Base-by-base conservation (phyloP, 495 filamentous ascomycete genomes). In the Aspergillus diversus region DNA sequence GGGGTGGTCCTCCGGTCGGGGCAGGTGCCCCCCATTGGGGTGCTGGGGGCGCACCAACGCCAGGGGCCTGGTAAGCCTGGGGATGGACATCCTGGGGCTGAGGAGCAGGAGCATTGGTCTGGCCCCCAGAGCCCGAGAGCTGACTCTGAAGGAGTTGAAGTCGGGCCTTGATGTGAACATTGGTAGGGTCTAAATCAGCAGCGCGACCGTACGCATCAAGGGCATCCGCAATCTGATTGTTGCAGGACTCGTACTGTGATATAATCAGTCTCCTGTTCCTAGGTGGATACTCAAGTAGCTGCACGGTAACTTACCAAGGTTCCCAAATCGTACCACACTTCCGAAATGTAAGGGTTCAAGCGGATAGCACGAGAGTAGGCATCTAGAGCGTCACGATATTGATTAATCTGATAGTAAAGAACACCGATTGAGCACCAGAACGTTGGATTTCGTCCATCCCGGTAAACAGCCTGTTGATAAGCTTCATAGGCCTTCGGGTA, bases 391-490 rank as follows among this genome's bases (percentile, higher is more conserved):
- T 99, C 95, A 55, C 95, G 89, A 75, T 99, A 99, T 82, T 99
- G 95, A 74, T 99, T 99, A 81, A 99, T 99, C 78, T 99, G 95
- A 79, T 98, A 99, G 73, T 99, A 99, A 42, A 99, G 86, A 16
- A 99, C 95, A 72, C 95, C 95, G 73, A 99, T 99, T 27, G 95
- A 99, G 80, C 96, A 98, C 95, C 95, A 99, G 82, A 99, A 99
- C 12, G 95, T 99, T 32, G 95, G 96, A 68, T 99, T 99, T 68
- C 95, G 89, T 27, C 96, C 96, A 72, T 99, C 95, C 57, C 95
- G 92, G 72, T 99, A 99, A 52, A 99, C 95, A 4, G 95, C 95
- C 78, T 99, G 95, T 72, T 99, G 95, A 71, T 99, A 99, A 11
- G 95, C 96, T 75, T 99, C 95, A 72, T 99, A 99, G 5, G 95